Evolutionary conservation across 192 early-diverging fungal genomes (phyloP).

Genomic region (Funneliformis geosporum): DNA sequence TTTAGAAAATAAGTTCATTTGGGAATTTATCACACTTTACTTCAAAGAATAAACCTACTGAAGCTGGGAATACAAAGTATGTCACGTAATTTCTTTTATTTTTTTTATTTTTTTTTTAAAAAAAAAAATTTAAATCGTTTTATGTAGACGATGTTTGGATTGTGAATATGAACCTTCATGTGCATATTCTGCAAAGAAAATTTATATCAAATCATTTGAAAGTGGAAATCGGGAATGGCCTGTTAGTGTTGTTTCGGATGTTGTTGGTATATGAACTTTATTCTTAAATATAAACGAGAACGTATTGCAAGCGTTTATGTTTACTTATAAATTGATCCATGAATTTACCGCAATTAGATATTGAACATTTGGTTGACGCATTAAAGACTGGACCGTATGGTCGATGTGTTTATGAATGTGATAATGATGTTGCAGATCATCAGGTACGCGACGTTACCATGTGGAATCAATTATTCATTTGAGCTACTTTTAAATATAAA

Average conservation of each 20-base stretch:
- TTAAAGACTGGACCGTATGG: conserved; percentile 59
- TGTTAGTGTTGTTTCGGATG: conserved; percentile 51
- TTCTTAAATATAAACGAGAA: no score
- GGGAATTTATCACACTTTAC: conserved; percentile 64
- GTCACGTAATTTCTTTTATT: not conserved
- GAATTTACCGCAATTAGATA: conserved; percentile 37
- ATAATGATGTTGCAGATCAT: conserved; percentile 72
- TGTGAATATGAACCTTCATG: conserved; percentile 58
- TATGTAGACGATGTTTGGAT: conserved; percentile 48
- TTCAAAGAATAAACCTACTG: conserved; percentile 52
- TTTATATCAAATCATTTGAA: conserved; percentile 52
- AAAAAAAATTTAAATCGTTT: not conserved
- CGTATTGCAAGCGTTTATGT: not conserved
- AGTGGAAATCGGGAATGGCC: conserved; percentile 55
- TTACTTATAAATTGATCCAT: no score
- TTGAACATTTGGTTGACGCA: conserved; percentile 52
- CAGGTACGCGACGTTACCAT: conserved; percentile 42
- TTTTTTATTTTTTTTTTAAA: not conserved
- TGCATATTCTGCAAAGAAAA: conserved; percentile 58
- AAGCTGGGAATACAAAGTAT: conserved; percentile 53
- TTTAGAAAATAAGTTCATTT: conserved; percentile 54
- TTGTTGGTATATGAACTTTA: conserved; percentile 28
- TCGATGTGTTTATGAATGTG: conserved; percentile 66
- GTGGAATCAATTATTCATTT: not conserved
- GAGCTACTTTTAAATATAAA: not conserved